These are phyloP conservation scores for Dryas octopetala DNA, from an alignment of 306 rosid genomes.

Conservation along the genomic window DNA sequence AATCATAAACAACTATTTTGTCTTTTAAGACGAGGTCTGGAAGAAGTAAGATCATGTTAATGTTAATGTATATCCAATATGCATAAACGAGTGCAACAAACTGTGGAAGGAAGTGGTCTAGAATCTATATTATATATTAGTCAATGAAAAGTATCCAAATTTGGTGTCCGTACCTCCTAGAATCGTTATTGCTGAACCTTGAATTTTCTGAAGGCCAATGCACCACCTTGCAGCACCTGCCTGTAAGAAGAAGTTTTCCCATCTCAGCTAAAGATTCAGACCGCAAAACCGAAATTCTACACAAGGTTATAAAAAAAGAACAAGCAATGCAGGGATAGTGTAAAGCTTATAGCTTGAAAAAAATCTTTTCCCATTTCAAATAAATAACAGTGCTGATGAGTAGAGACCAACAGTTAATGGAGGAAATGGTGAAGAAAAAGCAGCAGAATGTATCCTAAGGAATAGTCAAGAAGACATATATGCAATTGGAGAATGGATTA, in stretches of 20 bases:
- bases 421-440: background rate
- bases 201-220: constrained; percentile 81
- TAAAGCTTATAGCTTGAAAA: background rate
- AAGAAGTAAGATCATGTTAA: constrained; percentile 21
- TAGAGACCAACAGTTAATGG: background rate
- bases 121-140: background rate
- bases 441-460: background rate
- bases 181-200: constrained; percentile 79
- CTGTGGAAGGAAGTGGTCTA: background rate
- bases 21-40: constrained; percentile 94
- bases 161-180: constrained; percentile 72
- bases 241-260: constrained; percentile 45
- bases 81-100: background rate
- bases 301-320: background rate
- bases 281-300: constrained; percentile 16
- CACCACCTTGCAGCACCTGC: constrained; percentile 79
- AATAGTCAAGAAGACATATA: constrained; percentile 5
- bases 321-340: background rate
- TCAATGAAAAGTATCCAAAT: constrained; percentile 7
- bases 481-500: background rate
- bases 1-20: constrained; percentile 84
- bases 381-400: background rate
- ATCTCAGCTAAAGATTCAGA: constrained; percentile 12
- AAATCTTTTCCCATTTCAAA: background rate
- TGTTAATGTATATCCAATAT: background rate